Conservation (phyloP, 257 asterid genomes). For the Perilla frutescens region DNA sequence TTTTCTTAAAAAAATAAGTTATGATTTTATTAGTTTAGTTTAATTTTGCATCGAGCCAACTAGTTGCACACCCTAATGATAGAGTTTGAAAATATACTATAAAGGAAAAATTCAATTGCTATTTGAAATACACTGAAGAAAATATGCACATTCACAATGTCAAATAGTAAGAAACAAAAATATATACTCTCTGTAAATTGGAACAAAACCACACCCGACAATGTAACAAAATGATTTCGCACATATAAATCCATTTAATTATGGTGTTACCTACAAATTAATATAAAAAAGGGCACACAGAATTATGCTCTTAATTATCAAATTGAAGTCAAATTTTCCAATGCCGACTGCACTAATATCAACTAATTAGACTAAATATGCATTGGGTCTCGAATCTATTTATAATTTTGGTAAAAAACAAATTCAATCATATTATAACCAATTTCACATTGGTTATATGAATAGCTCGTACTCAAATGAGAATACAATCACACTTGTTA, state of each 20-base stretch:
- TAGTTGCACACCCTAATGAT: no score
- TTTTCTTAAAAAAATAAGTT: no score
- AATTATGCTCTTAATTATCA: neutral
- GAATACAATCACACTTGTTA: neutral
- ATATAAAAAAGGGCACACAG: neutral
- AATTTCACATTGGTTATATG: neutral
- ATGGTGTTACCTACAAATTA: neutral
- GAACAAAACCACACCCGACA: constrained; percentile 17
- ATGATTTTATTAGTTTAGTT: no score
- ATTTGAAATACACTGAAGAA: no score
- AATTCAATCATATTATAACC: neutral
- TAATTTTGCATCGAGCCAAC: no score
- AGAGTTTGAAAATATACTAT: no score
- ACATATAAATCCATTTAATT: constrained; percentile 10
- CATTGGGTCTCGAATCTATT: constrained; percentile 20
- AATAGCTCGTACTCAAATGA: neutral
- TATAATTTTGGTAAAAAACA: neutral
- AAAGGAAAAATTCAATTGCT: no score
- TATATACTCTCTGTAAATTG: neutral
- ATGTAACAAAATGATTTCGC: neutral
- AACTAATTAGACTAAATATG: neutral
- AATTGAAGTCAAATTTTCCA: neutral
- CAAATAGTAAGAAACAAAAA: neutral
- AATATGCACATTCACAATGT: neutral
- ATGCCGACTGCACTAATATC: constrained; percentile 20